Evolutionary conservation across 306 rosid species (phyloP), one percentile per base, ranked within the genome.

Genomic region (Sicyos baderoa): DNA sequence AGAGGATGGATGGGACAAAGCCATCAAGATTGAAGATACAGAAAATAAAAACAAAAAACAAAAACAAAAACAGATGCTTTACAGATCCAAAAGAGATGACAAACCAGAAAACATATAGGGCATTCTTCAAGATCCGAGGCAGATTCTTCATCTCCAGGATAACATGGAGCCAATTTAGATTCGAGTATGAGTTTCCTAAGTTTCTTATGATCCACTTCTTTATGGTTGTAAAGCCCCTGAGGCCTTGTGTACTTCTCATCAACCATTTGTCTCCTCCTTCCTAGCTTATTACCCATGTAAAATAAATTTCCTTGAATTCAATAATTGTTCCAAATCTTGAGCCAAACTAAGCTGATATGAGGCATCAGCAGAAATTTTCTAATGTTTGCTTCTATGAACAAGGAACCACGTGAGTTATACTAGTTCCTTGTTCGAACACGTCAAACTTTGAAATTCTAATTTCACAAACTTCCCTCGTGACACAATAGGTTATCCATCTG

Each of bases 131-230:
- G 91, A 78, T 94, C 90, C 0, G 65, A 50, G 45, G 77, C 70
- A 40, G 54, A 70, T 32, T 94, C 97, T 51, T 94, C 99, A 54
- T 88, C 94, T 71, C 99, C 99, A 14, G 99, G 99, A 79, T 77
- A 88, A 82, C 99, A 94, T 18, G 99, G 99, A 71, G 99, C 99
- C 61, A 94, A 87, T 85, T 94, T 94, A 10, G 95, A 88, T 64
- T 94, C 97, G 1, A 88, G 95, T 80, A 94, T 94, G 65, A 94
- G 89, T 82, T 94, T 94, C 83, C 84, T 86, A 72, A 94, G 95
- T 82, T 94, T 94, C 86, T 94, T 94, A 71, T 90, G 97, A 85
- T 94, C 99, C 54, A 94, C 97, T 81, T 94, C 97, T 83, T 86
- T 94, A 75, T 88, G 99, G 82, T 84, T 87, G 80, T 90, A 90